phyloP scores from a whole-genome alignment of 2,329 filamentous ascomycete species.

The Rachicladosporium sp. region DNA sequence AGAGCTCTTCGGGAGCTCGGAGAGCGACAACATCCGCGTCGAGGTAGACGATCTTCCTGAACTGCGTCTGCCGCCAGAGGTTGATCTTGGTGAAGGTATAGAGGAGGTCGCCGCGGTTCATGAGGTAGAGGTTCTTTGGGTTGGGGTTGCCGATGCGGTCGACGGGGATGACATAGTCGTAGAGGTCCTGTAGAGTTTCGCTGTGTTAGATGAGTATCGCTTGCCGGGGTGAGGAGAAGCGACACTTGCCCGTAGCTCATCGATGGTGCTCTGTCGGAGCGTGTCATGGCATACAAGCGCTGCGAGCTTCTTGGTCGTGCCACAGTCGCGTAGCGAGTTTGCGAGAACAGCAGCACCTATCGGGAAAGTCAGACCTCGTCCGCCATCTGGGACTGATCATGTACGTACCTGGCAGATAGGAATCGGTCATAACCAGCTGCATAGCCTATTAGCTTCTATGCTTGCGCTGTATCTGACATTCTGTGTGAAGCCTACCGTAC shows the following conservation, averaged over 20 bases:
- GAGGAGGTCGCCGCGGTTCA: conserved; percentile 81
- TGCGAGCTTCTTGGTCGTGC: conserved; percentile 73
- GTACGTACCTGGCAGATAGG: conserved; percentile 70
- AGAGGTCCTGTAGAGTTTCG: conserved; percentile 49
- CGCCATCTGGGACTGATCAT: conserved; percentile 10
- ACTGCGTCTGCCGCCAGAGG: conserved; percentile 83
- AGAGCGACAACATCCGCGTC: conserved; percentile 90
- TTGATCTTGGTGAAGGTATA: conserved; percentile 95
- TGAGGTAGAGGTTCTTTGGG: conserved; percentile 74
- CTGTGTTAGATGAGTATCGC: conserved; percentile 9
- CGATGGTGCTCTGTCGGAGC: conserved; percentile 61
- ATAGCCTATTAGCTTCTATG: too few relatives aligned
- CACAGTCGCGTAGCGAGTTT: conserved; percentile 85
- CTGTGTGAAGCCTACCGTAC: too few relatives aligned
- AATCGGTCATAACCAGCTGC: conserved; percentile 83
- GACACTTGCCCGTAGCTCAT: conserved; percentile 56
- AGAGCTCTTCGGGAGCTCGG: conserved; percentile 84
- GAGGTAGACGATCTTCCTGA: conserved; percentile 83
- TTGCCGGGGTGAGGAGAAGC: background rate
- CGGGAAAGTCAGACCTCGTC: conserved; percentile 8
- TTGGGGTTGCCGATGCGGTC: conserved; percentile 63
- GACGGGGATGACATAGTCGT: conserved; percentile 80
- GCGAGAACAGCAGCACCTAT: conserved; percentile 83
- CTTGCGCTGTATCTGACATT: too few relatives aligned
- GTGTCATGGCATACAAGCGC: conserved; percentile 72